Evolutionary conservation across 768 basidiomycete genomes (phyloP).

Genomic region (Tulasnella sp.): DNA sequence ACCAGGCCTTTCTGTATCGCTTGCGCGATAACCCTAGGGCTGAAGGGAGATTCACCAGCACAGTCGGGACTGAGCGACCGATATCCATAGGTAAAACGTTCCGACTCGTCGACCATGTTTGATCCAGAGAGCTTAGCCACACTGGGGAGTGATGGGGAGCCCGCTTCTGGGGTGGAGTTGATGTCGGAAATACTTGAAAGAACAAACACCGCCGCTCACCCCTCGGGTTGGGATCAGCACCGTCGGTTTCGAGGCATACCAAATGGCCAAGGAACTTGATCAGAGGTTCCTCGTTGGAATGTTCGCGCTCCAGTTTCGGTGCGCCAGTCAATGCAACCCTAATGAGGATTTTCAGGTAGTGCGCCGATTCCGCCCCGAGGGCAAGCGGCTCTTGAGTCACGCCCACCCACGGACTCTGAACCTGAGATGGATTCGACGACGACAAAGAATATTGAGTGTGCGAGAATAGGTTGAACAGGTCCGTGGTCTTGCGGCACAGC

Average conservation of each 20-base stretch:
- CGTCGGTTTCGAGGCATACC: conserved; percentile 84
- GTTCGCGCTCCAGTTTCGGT: conserved; percentile 91
- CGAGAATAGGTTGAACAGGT: conserved; percentile 95
- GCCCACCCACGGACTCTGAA: conserved; percentile 67
- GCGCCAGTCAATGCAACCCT: conserved; percentile 96
- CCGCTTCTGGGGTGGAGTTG: conserved; percentile 49
- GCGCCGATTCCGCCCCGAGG: conserved; percentile 96
- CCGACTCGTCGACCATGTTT: conserved; percentile 66
- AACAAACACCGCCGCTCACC: conserved; percentile 66
- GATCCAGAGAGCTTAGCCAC: conserved; percentile 43
- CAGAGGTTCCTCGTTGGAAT: conserved; percentile 80
- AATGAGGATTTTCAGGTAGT: conserved; percentile 99
- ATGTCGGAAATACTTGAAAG: conserved; percentile 29
- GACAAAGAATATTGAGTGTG: conserved; percentile 89
- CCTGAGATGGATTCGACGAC: conserved; percentile 43
- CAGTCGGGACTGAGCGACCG: conserved; percentile 88
- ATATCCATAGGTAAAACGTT: conserved; percentile 90
- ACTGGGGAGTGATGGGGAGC: conserved; percentile 48
- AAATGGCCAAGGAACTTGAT: conserved; percentile 89
- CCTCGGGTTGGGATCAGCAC: conserved; percentile 76
- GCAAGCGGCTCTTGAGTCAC: conserved; percentile 97
- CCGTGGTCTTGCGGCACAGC: conserved; percentile 98
- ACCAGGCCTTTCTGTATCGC: conserved; percentile 15
- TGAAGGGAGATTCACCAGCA: conserved; percentile 84
- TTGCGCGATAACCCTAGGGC: conserved; percentile 45